Percentiles rank a stretch among this genome's conserved stretches.
phyloP scores from a whole-genome alignment of 1,284 basidiomycete species.

The Austroboletus olivaceoglutinosus region DNA sequence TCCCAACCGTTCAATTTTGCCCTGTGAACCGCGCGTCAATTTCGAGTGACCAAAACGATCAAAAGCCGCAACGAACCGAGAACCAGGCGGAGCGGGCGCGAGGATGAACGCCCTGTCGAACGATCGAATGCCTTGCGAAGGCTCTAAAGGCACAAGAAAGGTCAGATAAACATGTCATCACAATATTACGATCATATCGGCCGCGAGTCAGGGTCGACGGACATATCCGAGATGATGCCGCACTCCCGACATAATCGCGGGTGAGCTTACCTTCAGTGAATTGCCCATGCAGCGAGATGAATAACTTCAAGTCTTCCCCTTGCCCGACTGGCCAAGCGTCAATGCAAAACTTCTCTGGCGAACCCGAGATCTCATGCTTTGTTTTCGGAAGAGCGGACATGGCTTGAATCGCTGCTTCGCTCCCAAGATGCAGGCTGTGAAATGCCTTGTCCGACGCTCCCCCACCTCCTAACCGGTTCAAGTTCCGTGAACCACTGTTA shows the following conservation, averaged over 20 bases:
- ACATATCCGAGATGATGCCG: constrained; percentile 12
- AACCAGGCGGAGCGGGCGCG: constrained; percentile 75
- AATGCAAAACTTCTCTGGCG: constrained; percentile 81
- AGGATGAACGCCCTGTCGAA: constrained; percentile 94
- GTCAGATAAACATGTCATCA: constrained; percentile 21
- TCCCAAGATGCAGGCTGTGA: constrained; percentile 72
- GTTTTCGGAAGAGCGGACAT: constrained; percentile 72
- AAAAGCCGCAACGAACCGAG: constrained; percentile 57
- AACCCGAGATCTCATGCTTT: constrained; percentile 71
- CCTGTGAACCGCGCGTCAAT: constrained; percentile 39
- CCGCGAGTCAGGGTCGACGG: constrained; percentile 10
- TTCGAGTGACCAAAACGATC: background rate
- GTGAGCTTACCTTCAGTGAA: constrained; percentile 76
- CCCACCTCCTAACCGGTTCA: constrained; percentile 58
- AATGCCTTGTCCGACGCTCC: constrained; percentile 59
- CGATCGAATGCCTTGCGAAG: constrained; percentile 73
- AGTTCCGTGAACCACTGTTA: constrained; percentile 66
- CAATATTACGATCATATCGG: background rate
- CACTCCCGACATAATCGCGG: constrained; percentile 15
- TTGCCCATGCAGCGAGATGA: constrained; percentile 88
- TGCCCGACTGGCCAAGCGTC: constrained; percentile 82
- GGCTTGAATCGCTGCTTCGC: constrained; percentile 62
- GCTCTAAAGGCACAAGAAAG: constrained; percentile 38
- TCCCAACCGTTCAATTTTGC: constrained; percentile 87
- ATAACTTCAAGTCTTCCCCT: constrained; percentile 61